Evolutionary conservation across 306 rosid species (phyloP).

Genomic region (Mimosa bimucronata): DNA sequence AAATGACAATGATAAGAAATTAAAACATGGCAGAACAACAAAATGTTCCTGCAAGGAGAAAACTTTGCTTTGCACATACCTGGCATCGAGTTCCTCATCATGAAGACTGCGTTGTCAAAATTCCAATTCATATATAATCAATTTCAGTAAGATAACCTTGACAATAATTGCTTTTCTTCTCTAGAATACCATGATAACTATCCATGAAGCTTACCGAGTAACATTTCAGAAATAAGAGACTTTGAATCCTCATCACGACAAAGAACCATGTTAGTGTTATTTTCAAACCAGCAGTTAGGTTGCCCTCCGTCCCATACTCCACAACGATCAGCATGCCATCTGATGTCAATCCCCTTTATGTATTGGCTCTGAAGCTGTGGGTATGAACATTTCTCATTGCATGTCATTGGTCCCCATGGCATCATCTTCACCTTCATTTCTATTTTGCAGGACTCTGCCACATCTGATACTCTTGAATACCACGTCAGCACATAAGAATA

Average conservation of each 20-base stretch:
- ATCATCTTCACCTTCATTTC: slow-evolving; percentile 2
- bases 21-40: background rate
- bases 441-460: slow-evolving; percentile 15
- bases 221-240: background rate
- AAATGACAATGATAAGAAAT: background rate
- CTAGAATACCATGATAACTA: background rate
- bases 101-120: background rate
- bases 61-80: background rate
- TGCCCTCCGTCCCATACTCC: background rate
- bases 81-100: fast-evolving
- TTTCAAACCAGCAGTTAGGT: background rate
- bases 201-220: background rate
- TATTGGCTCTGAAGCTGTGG: background rate
- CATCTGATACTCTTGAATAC: background rate
- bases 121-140: background rate
- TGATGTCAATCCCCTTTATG: slow-evolving; percentile 11
- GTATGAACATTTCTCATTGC: slow-evolving; percentile 6
- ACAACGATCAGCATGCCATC: slow-evolving; percentile 11
- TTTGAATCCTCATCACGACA: background rate
- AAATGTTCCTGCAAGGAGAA: background rate
- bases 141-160: background rate
- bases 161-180: background rate
- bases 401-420: slow-evolving; percentile 8
- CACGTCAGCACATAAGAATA: background rate
- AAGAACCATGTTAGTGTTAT: slow-evolving; percentile 15